phyloP scores from a whole-genome alignment of 2,329 filamentous ascomycete genomes.

The Magnaporthiopsis incrustans region DNA sequence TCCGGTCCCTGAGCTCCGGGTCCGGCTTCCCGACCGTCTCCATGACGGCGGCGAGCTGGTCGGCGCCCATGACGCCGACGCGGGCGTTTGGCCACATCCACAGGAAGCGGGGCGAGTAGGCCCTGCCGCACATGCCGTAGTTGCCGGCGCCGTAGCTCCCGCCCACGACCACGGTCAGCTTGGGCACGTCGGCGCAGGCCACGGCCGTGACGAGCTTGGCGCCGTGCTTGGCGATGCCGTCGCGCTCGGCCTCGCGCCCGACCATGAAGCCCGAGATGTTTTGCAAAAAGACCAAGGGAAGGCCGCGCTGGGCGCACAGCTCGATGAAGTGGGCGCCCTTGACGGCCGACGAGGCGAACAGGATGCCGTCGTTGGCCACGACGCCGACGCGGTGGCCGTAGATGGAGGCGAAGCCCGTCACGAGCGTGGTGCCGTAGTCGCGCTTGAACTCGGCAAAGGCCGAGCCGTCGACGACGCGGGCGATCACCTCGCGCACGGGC shows the following conservation, averaged over 20 bases:
- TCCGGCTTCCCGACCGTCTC: conserved; percentile 82
- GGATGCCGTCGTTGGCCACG: conserved; percentile 90
- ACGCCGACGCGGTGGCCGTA: conserved; percentile 89
- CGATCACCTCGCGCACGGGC: conserved; percentile 82
- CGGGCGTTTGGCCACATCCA: conserved; percentile 99
- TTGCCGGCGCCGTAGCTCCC: conserved; percentile 90
- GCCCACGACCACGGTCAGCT: conserved; percentile 95
- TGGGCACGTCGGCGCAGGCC: conserved; percentile 87
- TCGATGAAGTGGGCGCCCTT: conserved; percentile 97
- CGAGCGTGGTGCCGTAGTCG: conserved; percentile 78
- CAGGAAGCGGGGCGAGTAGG: conserved; percentile 83
- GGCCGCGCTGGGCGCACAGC: conserved; percentile 80
- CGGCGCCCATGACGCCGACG: conserved; percentile 91
- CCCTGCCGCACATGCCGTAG: conserved; percentile 96
- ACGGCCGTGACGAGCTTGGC: conserved; percentile 95
- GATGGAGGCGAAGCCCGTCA: conserved; percentile 86
- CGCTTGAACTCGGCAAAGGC: conserved; percentile 93
- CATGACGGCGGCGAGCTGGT: conserved; percentile 91
- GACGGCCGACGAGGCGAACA: conserved; percentile 80
- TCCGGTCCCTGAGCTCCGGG: conserved; percentile 70
- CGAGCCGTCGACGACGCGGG: conserved; percentile 84
- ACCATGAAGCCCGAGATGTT: conserved; percentile 99
- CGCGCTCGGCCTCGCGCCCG: conserved; percentile 80
- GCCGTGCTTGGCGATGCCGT: conserved; percentile 95
- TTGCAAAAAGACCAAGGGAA: conserved; percentile 88